phyloP scores from a whole-genome alignment of 2,329 filamentous ascomycete genomes.

The Torrubiellomyces zombiae region DNA sequence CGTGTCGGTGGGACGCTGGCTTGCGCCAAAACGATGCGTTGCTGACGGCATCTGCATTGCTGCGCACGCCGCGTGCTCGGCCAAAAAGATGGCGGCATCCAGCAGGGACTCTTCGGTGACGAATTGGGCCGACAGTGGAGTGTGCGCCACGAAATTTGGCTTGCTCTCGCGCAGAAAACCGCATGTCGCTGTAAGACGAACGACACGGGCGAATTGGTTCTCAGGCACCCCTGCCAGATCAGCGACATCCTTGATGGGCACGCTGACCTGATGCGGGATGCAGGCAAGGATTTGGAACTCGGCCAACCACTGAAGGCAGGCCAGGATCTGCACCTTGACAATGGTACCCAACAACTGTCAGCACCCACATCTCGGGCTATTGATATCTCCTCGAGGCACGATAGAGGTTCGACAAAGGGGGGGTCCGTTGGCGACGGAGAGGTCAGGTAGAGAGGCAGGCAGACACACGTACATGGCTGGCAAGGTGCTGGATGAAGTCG shows the following conservation, averaged over 20 bases:
- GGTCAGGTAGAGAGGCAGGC: too few species aligned
- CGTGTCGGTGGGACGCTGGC: not conserved
- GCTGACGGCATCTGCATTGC: slow-evolving; percentile 1
- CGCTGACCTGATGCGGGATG: slow-evolving; percentile 20
- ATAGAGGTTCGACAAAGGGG: too few species aligned
- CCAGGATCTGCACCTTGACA: too few species aligned
- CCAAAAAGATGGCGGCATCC: slow-evolving; percentile 4
- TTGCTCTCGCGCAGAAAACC: slow-evolving; percentile 3
- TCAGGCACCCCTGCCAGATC: slow-evolving; percentile 22
- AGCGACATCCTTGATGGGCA: slow-evolving; percentile 22
- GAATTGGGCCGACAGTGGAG: slow-evolving; percentile 3
- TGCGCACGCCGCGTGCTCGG: slow-evolving; percentile 1
- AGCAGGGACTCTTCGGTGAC: slow-evolving; percentile 1
- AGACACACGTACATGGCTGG: slow-evolving; percentile 2
- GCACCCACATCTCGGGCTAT: too few species aligned
- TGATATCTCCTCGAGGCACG: too few species aligned
- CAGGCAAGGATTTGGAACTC: slow-evolving; percentile 26
- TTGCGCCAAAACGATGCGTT: slow-evolving; percentile 1
- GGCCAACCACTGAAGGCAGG: slow-evolving; percentile 24
- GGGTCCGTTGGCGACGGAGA: too few species aligned
- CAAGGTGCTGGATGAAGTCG: slow-evolving; percentile 2
- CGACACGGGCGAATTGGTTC: slow-evolving; percentile 16
- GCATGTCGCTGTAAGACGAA: slow-evolving; percentile 7
- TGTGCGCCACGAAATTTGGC: slow-evolving; percentile 3
- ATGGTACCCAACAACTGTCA: too few species aligned